Evolutionary conservation across 306 rosid genomes (phyloP).

Genomic region (Trichosanthes cucumerina): DNA sequence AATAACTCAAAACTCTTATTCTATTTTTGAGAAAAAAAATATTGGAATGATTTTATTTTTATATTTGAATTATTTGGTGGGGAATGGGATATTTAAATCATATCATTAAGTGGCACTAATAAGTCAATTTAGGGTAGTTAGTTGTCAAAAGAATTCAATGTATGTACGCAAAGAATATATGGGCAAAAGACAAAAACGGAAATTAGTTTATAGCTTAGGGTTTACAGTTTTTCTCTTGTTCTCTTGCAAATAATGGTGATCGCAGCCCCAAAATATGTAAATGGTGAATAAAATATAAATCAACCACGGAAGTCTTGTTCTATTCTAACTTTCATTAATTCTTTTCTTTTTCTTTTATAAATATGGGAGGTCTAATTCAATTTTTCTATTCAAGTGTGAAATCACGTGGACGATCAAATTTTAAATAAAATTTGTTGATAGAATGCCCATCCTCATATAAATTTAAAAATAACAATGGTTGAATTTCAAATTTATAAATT

Average conservation of each 20-base stretch:
- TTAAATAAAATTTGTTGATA: neutral
- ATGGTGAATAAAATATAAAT: neutral
- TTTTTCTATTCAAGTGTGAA: neutral
- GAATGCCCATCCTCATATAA: neutral
- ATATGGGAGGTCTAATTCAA: neutral
- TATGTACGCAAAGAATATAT: neutral
- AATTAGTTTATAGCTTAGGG: neutral
- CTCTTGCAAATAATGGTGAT: neutral
- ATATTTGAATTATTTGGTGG: neutral
- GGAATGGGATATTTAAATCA: neutral
- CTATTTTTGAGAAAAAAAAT: neutral
- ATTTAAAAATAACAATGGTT: neutral
- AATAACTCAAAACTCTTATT: too few species aligned
- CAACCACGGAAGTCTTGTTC: neutral
- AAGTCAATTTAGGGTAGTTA: neutral
- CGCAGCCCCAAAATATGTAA: neutral
- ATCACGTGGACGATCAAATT: neutral
- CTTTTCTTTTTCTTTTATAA: neutral
- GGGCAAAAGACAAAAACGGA: neutral
- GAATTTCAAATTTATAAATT: neutral
- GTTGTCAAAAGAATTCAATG: neutral
- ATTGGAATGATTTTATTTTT: neutral
- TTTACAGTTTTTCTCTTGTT: neutral
- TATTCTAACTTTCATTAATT: neutral
- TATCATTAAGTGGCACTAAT: neutral